Evolutionary conservation across 2,329 filamentous ascomycete species (phyloP).

Genomic region (Lecanicillium sp.): DNA sequence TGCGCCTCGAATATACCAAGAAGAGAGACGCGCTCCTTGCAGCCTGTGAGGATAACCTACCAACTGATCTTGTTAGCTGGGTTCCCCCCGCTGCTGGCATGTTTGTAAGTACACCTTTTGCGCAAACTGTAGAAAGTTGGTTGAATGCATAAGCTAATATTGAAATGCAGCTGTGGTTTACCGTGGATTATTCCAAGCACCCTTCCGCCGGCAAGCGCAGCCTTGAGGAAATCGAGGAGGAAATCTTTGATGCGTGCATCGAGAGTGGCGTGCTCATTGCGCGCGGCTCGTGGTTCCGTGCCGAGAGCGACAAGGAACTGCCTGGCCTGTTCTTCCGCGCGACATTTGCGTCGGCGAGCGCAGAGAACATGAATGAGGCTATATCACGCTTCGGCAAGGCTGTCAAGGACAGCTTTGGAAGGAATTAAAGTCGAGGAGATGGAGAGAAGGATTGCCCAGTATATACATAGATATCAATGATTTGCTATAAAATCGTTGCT

Average conservation of each 20-base stretch:
- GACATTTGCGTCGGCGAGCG: constrained; percentile 77
- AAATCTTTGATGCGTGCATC: constrained; percentile 74
- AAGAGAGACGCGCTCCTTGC: constrained; percentile 69
- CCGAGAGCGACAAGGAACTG: constrained; percentile 54
- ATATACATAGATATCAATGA: constrained; percentile 1
- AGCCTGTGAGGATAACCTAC: constrained; percentile 73
- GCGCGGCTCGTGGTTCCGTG: constrained; percentile 85
- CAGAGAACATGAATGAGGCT: constrained; percentile 62
- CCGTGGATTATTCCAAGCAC: constrained; percentile 59
- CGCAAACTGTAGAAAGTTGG: neutral
- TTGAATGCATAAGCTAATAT: neutral
- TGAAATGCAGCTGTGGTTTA: constrained; percentile 58
- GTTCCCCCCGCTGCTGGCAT: constrained; percentile 77
- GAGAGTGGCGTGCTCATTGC: constrained; percentile 72
- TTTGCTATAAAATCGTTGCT: neutral
- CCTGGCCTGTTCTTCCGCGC: constrained; percentile 77
- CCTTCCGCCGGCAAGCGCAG: constrained; percentile 46
- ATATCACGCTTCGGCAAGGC: constrained; percentile 70
- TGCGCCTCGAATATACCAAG: constrained; percentile 73
- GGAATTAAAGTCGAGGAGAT: constrained; percentile 17
- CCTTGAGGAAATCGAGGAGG: constrained; percentile 68
- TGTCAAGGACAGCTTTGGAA: constrained; percentile 50
- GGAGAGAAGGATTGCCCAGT: neutral
- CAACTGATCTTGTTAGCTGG: constrained; percentile 70
- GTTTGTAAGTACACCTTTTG: constrained; percentile 62